Evolutionary conservation across 345 rosid genomes (phyloP).

Genomic region (Rubroshorea leprosula): DNA sequence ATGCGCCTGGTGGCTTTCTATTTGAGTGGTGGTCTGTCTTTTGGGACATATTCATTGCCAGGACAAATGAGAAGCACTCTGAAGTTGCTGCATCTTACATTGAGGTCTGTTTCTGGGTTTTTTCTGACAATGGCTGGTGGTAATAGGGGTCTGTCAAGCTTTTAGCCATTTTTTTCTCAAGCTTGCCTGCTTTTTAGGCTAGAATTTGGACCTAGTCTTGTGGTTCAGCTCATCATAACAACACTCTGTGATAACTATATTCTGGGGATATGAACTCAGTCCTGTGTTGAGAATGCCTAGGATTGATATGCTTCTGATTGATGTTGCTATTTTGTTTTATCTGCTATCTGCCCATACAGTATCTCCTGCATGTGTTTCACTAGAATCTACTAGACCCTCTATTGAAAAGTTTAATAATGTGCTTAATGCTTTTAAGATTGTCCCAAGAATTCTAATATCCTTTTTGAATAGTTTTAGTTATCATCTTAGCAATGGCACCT

Average conservation of each 20-base stretch:
- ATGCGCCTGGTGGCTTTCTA: constrained; percentile 64
- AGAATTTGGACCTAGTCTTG: too few species aligned
- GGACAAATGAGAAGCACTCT: constrained; percentile 52
- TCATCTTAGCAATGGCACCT: background rate
- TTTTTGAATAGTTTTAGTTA: background rate
- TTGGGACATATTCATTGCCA: constrained; percentile 62
- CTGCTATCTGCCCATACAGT: background rate
- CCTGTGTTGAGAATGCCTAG: background rate
- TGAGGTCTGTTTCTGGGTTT: constrained; percentile 31
- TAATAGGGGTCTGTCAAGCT: background rate
- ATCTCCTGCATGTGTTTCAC: background rate
- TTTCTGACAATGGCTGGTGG: background rate
- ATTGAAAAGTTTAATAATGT: background rate
- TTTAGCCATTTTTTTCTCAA: background rate
- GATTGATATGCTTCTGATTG: background rate
- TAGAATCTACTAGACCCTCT: background rate
- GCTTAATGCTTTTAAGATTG: background rate
- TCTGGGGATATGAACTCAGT: background rate
- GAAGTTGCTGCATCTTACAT: constrained; percentile 53
- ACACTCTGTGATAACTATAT: background rate
- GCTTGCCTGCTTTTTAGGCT: too few species aligned
- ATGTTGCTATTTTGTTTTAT: background rate
- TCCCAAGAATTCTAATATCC: background rate
- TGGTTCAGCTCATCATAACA: too few species aligned
- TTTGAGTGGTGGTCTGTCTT: constrained; percentile 85